A percentile compares a stretch with the other conserved stretches of the same genome.
These are phyloP conservation scores for Funneliformis mosseae DNA, from an alignment of 192 early-diverging fungal genomes.

Conservation along the genomic window DNA sequence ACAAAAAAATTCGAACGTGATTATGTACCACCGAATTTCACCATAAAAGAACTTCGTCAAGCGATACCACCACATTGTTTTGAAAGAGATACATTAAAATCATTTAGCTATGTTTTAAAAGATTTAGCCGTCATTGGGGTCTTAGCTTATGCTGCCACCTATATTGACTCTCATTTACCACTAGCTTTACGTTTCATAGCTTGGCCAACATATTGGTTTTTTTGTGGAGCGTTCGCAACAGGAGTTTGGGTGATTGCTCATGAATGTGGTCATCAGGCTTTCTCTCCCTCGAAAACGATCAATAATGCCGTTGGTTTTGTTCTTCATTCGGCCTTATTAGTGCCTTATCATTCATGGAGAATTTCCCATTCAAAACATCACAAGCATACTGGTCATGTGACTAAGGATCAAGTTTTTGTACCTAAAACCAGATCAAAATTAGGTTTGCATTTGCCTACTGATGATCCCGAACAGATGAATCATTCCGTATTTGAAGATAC, in stretches of 20 bases:
- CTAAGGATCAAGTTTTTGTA: constrained; percentile 94
- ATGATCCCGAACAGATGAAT: constrained; percentile 46
- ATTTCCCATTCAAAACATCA: constrained; percentile 92
- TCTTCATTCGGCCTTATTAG: constrained; percentile 86
- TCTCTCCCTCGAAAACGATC: constrained; percentile 81
- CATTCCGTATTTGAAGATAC: constrained; percentile 68
- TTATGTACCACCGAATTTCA: constrained; percentile 70
- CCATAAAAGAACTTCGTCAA: constrained; percentile 90
- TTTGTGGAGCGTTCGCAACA: constrained; percentile 82
- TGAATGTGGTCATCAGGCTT: constrained; percentile 93
- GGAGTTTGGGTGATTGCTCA: constrained; percentile 90
- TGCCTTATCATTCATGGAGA: constrained; percentile 95
- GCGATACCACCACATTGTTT: constrained; percentile 93
- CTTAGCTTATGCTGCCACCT: constrained; percentile 69
- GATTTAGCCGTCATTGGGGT: constrained; percentile 72
- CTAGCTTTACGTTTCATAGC: constrained; percentile 52
- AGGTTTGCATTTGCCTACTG: constrained; percentile 52
- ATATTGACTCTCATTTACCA: constrained; percentile 61
- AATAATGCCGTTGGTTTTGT: constrained; percentile 90
- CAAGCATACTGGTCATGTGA: constrained; percentile 87
- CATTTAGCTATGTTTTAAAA: constrained; percentile 76
- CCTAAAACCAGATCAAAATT: constrained; percentile 70
- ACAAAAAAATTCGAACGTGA: constrained; percentile 42
- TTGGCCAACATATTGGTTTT: constrained; percentile 84
- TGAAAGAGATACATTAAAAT: constrained; percentile 77